phyloP scores from a whole-genome alignment of 2,329 filamentous ascomycete species.

The Tothia fuscella region DNA sequence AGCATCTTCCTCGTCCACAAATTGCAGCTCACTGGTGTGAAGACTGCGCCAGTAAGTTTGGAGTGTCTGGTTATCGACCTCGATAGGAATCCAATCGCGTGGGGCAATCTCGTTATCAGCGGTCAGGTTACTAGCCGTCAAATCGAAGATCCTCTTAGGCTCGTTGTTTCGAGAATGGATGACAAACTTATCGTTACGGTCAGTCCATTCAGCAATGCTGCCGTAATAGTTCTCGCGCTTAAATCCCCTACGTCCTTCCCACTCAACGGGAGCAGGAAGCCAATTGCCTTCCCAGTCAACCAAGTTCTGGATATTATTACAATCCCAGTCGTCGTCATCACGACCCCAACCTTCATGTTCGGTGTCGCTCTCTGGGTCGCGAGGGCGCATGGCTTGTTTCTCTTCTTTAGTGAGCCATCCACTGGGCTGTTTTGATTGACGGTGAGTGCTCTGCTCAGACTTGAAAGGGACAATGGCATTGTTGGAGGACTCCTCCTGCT shows the following conservation, averaged over 20 bases:
- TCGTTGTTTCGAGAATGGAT: slow-evolving; percentile 11
- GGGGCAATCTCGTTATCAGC: slow-evolving; percentile 15
- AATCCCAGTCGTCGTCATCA: not conserved
- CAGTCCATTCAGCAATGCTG: slow-evolving; percentile 22
- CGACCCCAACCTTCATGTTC: not conserved
- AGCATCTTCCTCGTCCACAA: not conserved
- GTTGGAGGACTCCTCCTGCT: too few species aligned
- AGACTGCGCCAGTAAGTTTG: slow-evolving; percentile 20
- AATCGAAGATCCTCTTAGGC: not conserved
- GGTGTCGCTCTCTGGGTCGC: not conserved
- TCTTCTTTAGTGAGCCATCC: slow-evolving; percentile 7
- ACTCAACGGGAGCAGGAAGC: slow-evolving; percentile 35
- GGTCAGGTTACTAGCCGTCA: not conserved
- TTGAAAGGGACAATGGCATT: too few species aligned
- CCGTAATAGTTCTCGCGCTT: slow-evolving; percentile 21
- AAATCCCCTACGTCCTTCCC: slow-evolving; percentile 28
- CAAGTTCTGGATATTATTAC: slow-evolving; percentile 13
- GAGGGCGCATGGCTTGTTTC: slow-evolving; percentile 1
- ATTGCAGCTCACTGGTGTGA: slow-evolving; percentile 4
- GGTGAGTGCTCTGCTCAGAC: too few species aligned
- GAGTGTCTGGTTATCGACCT: slow-evolving; percentile 14
- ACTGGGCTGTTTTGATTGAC: not conserved
- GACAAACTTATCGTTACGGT: slow-evolving; percentile 9
- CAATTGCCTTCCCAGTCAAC: slow-evolving; percentile 35
- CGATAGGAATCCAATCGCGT: slow-evolving; percentile 20